phyloP scores from a whole-genome alignment of 306 rosid genomes.

The Notholithocarpus densiflorus region DNA sequence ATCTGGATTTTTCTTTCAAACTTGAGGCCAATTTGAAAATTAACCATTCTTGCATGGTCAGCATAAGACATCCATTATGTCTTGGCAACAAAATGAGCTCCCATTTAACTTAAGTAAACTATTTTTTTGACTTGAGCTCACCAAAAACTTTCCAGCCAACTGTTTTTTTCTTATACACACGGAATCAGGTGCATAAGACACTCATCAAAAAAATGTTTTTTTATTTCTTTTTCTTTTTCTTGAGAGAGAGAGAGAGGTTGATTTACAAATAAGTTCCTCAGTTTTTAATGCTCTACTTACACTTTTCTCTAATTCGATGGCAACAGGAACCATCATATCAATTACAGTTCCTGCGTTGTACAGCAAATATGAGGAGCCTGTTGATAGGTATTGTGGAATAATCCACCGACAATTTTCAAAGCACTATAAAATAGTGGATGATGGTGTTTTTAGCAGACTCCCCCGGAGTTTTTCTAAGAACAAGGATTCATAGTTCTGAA shows the following conservation, averaged over 20 bases:
- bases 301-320: conserved; percentile 21
- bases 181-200: neutral
- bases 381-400: conserved; percentile 58
- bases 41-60: neutral
- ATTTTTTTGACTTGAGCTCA: neutral
- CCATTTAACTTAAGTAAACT: neutral
- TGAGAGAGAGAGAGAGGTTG: neutral
- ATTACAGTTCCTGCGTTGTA: conserved; percentile 75
- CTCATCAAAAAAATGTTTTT: neutral
- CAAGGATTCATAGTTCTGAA: conserved; percentile 48
- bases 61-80: neutral
- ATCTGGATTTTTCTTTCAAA: neutral
- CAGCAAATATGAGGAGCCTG: conserved; percentile 48
- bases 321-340: conserved; percentile 64
- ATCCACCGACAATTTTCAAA: conserved; percentile 70
- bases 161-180: neutral
- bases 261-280: neutral
- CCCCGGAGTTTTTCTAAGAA: conserved; percentile 59
- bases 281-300: conserved; percentile 7
- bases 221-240: neutral
- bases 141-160: neutral
- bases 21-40: neutral
- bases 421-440: conserved; percentile 81
- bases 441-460: conserved; percentile 62
- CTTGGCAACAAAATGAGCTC: neutral